Conservation (phyloP, 176 grass and related monocot species). For the maize (Zea mays) region Zm-B73-REFERENCE-NAM-5.0 NC_050098.1:7321501-7322000, state of each 20-base stretch:
- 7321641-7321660: neutral
- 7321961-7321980: conserved; percentile 75
- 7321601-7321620: neutral
- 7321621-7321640: conserved; percentile 6
- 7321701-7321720: neutral
- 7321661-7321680: neutral
- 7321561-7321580: neutral
- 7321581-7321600: neutral
- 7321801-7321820: conserved; percentile 4
- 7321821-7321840: conserved; percentile 66
- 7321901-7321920: conserved; percentile 61
- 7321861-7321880: conserved; percentile 60
- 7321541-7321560: neutral
- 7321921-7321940: conserved; percentile 75
- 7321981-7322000: conserved; percentile 51
- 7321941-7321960: conserved; percentile 78
- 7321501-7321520: neutral
- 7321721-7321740: neutral
- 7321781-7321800: neutral
- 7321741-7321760: neutral
- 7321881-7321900: conserved; percentile 81
- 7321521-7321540: neutral
- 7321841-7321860: conserved; percentile 62
- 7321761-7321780: neutral
- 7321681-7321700: neutral